Conservation (phyloP, 2,329 filamentous ascomycete genomes). For the Chaetothyriales sp. region DNA sequence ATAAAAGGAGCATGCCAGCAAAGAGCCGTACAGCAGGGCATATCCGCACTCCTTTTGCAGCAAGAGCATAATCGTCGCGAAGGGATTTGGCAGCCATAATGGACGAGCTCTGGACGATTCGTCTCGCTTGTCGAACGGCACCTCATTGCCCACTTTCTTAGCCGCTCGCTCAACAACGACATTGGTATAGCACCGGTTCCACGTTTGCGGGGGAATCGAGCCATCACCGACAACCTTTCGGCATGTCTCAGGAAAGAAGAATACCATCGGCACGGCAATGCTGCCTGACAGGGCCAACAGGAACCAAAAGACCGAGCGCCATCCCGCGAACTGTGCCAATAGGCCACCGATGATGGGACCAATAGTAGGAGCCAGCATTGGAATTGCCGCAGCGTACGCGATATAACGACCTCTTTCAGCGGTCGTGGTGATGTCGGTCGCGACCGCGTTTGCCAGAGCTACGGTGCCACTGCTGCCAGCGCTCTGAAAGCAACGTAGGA, state of each 20-base stretch:
- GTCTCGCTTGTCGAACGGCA: conserved; percentile 1
- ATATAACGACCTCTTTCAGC: conserved; percentile 31
- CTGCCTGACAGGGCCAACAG: conserved; percentile 34
- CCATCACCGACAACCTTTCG: conserved; percentile 28
- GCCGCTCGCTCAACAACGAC: conserved; percentile 4
- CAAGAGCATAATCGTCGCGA: conserved; percentile 25
- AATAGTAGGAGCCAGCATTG: conserved; percentile 32
- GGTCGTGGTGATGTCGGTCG: conserved; percentile 29
- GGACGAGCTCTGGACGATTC: conserved; percentile 6
- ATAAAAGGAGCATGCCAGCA: conserved; percentile 35
- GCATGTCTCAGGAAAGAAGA: conserved; percentile 26
- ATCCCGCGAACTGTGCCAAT: conserved; percentile 35
- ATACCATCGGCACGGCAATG: conserved; percentile 15
- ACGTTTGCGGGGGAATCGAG: conserved; percentile 22
- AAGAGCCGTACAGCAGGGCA: conserved; percentile 23
- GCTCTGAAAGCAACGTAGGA: conserved; percentile 32
- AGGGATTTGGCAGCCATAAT: conserved; percentile 24
- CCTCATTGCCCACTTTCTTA: neutral
- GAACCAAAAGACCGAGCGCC: conserved; percentile 43
- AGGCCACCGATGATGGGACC: conserved; percentile 40
- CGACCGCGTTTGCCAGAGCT: conserved; percentile 27
- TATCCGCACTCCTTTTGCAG: conserved; percentile 23
- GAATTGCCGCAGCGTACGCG: conserved; percentile 22
- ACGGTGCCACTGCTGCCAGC: conserved; percentile 30
- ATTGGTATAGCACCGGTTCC: conserved; percentile 22